These are phyloP conservation scores for Coprinopsis marcescibilis DNA, from an alignment of 768 basidiomycete genomes.

Conservation along the genomic window DNA sequence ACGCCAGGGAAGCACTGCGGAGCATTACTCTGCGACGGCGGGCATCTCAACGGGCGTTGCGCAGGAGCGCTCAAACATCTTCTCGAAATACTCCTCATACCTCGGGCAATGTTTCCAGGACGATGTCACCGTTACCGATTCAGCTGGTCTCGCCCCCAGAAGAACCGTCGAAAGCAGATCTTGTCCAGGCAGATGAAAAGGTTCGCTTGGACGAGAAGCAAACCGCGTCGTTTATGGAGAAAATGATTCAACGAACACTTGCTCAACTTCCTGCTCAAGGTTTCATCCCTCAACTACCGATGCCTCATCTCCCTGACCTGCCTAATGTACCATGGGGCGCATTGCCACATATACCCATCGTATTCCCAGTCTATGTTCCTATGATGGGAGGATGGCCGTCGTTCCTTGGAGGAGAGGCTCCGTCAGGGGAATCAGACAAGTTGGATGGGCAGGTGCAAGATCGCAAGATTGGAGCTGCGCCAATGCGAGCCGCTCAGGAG, in stretches of 20 bases:
- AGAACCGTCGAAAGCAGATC: neutral
- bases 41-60: slow-evolving; percentile 27
- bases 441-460: slow-evolving; percentile 27
- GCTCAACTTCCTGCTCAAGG: slow-evolving; percentile 56
- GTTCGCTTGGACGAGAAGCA: slow-evolving; percentile 37
- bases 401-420: slow-evolving; percentile 49
- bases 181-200: slow-evolving; percentile 22
- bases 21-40: slow-evolving; percentile 28
- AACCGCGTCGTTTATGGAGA: slow-evolving; percentile 53
- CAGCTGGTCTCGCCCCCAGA: slow-evolving; percentile 3
- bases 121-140: slow-evolving; percentile 26
- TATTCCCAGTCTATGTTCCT: slow-evolving; percentile 77
- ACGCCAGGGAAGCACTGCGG: slow-evolving; percentile 23
- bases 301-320: slow-evolving; percentile 56
- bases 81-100: slow-evolving; percentile 24
- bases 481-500: slow-evolving; percentile 52
- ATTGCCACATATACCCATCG: slow-evolving; percentile 64
- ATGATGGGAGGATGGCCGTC: slow-evolving; percentile 56
- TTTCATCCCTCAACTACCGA: slow-evolving; percentile 41
- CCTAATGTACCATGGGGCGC: slow-evolving; percentile 63
- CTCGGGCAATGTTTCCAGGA: slow-evolving; percentile 27
- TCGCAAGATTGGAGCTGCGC: slow-evolving; percentile 34
- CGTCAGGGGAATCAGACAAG: slow-evolving; percentile 15
- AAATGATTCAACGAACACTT: slow-evolving; percentile 72
- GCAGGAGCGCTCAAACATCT: slow-evolving; percentile 21